Evolutionary conservation across 2,329 filamentous ascomycete genomes (phyloP).

Genomic region (Phoma sp.): DNA sequence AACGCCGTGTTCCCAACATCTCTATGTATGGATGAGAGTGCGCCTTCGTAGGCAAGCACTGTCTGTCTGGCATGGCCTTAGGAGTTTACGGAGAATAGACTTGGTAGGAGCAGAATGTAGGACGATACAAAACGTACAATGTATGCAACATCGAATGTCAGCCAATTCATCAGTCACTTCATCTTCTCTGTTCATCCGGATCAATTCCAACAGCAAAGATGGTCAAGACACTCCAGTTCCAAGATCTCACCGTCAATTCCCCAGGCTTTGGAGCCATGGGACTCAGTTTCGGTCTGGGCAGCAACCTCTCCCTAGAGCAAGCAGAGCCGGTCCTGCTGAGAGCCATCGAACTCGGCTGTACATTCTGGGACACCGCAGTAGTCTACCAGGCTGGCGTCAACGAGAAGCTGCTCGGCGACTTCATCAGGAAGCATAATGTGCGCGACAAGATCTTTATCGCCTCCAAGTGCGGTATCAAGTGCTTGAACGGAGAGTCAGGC

Average conservation of each 20-base stretch:
- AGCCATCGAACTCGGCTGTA: conserved; percentile 57
- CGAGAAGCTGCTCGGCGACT: conserved; percentile 38
- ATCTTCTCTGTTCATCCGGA: neutral
- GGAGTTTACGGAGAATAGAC: neutral
- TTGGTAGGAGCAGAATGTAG: neutral
- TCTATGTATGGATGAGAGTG: neutral
- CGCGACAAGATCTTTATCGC: conserved; percentile 36
- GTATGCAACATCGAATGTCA: neutral
- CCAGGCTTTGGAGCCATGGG: conserved; percentile 66
- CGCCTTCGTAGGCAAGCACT: neutral
- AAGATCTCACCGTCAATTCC: conserved; percentile 50
- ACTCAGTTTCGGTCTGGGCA: conserved; percentile 54
- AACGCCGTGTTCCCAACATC: neutral
- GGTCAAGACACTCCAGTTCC: conserved; percentile 31
- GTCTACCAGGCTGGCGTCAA: conserved; percentile 32
- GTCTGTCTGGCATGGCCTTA: neutral
- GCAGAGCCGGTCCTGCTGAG: conserved; percentile 58
- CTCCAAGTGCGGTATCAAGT: conserved; percentile 40
- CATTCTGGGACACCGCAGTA: conserved; percentile 58
- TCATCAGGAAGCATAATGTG: conserved; percentile 35
- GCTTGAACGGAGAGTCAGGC: conserved; percentile 44
- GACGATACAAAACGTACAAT: neutral
- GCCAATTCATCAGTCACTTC: neutral
- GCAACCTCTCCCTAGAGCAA: conserved; percentile 50
- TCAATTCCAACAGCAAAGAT: conserved; percentile 11